Evolutionary conservation across 2,329 filamentous ascomycete genomes (phyloP), one percentile per base, ranked within the genome.

Genomic region (Ustulina deusta): DNA sequence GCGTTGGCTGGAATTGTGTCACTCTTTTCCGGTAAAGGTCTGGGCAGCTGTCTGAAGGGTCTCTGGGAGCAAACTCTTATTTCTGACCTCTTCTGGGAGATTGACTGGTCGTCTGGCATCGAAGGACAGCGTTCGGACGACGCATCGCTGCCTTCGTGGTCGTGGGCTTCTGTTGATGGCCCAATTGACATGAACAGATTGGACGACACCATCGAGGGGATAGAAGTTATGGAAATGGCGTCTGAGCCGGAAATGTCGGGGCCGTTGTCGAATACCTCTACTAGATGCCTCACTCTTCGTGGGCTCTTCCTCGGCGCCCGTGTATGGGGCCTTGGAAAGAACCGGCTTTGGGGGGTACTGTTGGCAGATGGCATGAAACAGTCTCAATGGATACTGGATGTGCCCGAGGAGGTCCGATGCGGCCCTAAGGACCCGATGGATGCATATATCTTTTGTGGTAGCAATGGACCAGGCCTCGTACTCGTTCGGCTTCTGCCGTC

Each of bases 1-100:
- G 71, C 71, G 6, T 32, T 73, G 22, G 69, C 69, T 2, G 71
- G 71, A 42, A 71, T 73, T 34, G 68, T 68, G 9, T 64, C 63
- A 7, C 52, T 62, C 36, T 73, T 73, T 44, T 57, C 52, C 3
- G 25, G 51, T 20, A 70, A 40, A 57, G 61, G 58, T 9, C 36
- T 72, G 3, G 68, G 66, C n/a, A 61, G 64, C 3, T 72, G 71
- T 38, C 27, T 73, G 1, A 70, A 70, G 25, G 71, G 71, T 0
- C 66, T 72, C 1, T 72, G 71, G 71, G 69, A 69, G 27, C 46
- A 51, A 10, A 70, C 57, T 22, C 15, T 71, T 7, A 17, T 70
- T 38, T 13, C 49, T 17, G 66, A 68, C 22, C 68, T 73, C n/a
- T 71, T 71, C 61, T 73, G 69, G 71, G 36, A 40, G 3, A 15